These are phyloP conservation scores for Lithohypha guttulata DNA, from an alignment of 2,329 filamentous ascomycete species.

Conservation along the genomic window DNA sequence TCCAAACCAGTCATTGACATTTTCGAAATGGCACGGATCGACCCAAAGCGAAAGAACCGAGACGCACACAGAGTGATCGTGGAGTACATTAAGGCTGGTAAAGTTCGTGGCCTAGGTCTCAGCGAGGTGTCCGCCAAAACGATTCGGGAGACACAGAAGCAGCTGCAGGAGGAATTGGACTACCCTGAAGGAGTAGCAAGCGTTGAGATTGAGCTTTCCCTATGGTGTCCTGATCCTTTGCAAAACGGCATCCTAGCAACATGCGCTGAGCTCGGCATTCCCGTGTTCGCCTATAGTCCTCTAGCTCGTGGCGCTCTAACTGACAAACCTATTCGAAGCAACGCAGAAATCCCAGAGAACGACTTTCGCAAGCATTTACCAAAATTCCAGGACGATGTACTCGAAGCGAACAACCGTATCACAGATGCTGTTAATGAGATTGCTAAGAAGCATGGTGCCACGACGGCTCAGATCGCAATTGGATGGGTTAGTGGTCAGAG, in stretches of 20 bases:
- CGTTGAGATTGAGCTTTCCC: constrained; percentile 51
- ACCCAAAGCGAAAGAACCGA: constrained; percentile 41
- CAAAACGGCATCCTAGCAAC: constrained; percentile 47
- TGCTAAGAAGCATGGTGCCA: constrained; percentile 34
- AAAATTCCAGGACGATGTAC: constrained; percentile 42
- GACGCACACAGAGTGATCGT: constrained; percentile 32
- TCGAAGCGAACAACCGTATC: constrained; percentile 41
- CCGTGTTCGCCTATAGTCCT: constrained; percentile 50
- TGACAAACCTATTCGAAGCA: constrained; percentile 34
- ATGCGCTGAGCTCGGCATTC: constrained; percentile 47
- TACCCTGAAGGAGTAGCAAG: constrained; percentile 33
- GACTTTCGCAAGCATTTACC: constrained; percentile 36
- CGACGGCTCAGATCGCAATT: constrained; percentile 39
- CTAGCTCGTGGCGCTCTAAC: constrained; percentile 48
- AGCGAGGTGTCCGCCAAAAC: constrained; percentile 37
- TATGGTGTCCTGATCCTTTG: constrained; percentile 47
- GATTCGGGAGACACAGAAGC: constrained; percentile 29
- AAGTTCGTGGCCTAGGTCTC: constrained; percentile 35
- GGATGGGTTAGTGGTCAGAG: constrained; percentile 39
- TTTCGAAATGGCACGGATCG: constrained; percentile 50
- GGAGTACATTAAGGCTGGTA: constrained; percentile 30
- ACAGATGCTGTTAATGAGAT: constrained; percentile 36
- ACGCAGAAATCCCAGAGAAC: constrained; percentile 37
- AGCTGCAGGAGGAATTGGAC: constrained; percentile 2
- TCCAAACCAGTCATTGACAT: constrained; percentile 46